These are phyloP conservation scores for Russula sp. DNA, from an alignment of 768 basidiomycete species.

Conservation along the genomic window DNA sequence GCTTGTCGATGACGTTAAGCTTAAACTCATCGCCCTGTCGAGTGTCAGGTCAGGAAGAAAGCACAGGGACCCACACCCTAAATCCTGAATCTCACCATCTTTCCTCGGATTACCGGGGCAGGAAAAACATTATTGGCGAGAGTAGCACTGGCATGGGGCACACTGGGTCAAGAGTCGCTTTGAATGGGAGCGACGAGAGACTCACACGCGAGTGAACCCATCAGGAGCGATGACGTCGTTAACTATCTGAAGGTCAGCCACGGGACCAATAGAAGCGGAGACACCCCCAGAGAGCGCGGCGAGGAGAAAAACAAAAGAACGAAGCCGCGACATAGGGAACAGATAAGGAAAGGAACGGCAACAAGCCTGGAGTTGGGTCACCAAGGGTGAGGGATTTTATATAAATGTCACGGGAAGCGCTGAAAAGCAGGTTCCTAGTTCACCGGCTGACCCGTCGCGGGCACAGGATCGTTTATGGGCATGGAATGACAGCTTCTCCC, in stretches of 20 bases:
- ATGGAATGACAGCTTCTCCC: no score
- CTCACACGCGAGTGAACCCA: slow-evolving; percentile 24
- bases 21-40: slow-evolving; percentile 4
- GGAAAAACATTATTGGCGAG: slow-evolving; percentile 1
- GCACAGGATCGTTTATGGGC: neutral
- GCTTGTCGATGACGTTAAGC: slow-evolving; percentile 3
- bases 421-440: neutral
- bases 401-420: neutral
- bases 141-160: neutral
- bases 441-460: neutral
- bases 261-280: slow-evolving; percentile 25
- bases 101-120: slow-evolving; percentile 9
- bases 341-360: neutral
- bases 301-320: slow-evolving; percentile 2
- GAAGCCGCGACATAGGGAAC: neutral
- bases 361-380: neutral
- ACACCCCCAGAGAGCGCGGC: slow-evolving; percentile 4
- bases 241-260: slow-evolving; percentile 22
- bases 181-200: neutral
- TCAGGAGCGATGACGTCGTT: slow-evolving; percentile 26
- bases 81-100: neutral
- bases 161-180: neutral
- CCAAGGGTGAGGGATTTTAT: slow-evolving; percentile 2
- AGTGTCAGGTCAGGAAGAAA: neutral
- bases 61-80: no score